These are phyloP conservation scores for Botryotinia calthae DNA, from an alignment of 2,329 filamentous ascomycete species.

Conservation along the genomic window DNA sequence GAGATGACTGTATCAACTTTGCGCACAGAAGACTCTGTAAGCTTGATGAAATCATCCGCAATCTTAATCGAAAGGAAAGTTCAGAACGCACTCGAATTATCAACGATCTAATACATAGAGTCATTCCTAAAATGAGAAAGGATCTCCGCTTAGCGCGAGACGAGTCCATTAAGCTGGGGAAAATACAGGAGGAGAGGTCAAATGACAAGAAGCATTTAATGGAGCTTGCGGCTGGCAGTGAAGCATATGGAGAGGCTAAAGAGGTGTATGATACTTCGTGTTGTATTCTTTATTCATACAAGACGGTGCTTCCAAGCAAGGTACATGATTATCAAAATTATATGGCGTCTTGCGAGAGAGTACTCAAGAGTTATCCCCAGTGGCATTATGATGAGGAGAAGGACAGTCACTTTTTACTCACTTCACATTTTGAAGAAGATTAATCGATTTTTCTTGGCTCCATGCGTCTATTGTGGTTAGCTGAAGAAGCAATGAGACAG, in stretches of 20 bases:
- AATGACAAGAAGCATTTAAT: no score
- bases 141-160: fast-evolving
- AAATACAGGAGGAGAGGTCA: fast-evolving
- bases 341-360: neutral
- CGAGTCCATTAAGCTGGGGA: fast-evolving
- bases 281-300: neutral
- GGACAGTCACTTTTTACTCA: neutral
- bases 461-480: neutral
- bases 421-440: neutral
- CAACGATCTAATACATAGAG: fast-evolving
- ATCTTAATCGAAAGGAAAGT: neutral
- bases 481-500: neutral
- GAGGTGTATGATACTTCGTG: neutral
- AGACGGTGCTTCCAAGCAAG: fast-evolving
- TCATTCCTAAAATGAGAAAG: neutral
- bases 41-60: neutral
- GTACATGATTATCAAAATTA: fast-evolving
- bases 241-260: neutral
- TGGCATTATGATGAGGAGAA: neutral
- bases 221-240: neutral
- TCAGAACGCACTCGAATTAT: neutral
- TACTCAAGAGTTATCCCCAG: neutral
- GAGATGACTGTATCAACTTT: neutral
- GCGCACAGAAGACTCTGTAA: fast-evolving
- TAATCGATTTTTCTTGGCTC: neutral